Base-by-base conservation (phyloP, 2,329 filamentous ascomycete species). In the Aspergillus aculeatinus region DNA sequence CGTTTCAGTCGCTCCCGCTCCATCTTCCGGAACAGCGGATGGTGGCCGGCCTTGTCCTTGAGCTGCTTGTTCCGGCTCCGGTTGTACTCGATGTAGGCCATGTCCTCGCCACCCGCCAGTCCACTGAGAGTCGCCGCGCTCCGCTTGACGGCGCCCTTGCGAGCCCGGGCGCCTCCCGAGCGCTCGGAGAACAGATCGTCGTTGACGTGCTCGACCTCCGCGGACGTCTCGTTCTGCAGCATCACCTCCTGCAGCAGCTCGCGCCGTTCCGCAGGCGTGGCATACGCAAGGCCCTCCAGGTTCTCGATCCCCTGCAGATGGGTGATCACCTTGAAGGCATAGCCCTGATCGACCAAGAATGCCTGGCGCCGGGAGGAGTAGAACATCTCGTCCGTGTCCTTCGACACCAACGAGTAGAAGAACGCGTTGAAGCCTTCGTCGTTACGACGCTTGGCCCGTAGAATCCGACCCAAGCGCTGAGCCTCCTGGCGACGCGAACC, bases 401-500 rank as follows among this genome's bases (percentile, higher is more conserved):
- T 98, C 5, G 91, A 96, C 3, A 99, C 95, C 0, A 99, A 84
- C 0, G 92, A 96, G 79, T 99, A 99, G 81, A 99, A 99, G 77
- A 98, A 99, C 0, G 95, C 95, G 72, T 99, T 99, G 77, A 99
- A 99, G 7, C 95, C 95, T 75, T 98, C 95, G 68, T 99, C 95
- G 69, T 97, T 98, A 73, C 95, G 86, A 19, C 95, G 87, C 79
- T 99, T 99, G 14, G 95, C 95, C 77, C 95, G 86, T 3, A 99
- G 85, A 68, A 99, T 98, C 55, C 95, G 89, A 3, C 95, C 95
- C 0, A 98, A 82, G 2, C 95, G 87, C 74, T 98, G 95, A 0
- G 95, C 95, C 79, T 99, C 95, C 76, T 98, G 95, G 79, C 95
- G 89, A 67, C 95, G 91, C 10, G 94, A 98, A 63, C 95, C 95